Evolutionary conservation across 129 eudicot genomes (phyloP).

Genomic region (Flaveria linearis): DNA sequence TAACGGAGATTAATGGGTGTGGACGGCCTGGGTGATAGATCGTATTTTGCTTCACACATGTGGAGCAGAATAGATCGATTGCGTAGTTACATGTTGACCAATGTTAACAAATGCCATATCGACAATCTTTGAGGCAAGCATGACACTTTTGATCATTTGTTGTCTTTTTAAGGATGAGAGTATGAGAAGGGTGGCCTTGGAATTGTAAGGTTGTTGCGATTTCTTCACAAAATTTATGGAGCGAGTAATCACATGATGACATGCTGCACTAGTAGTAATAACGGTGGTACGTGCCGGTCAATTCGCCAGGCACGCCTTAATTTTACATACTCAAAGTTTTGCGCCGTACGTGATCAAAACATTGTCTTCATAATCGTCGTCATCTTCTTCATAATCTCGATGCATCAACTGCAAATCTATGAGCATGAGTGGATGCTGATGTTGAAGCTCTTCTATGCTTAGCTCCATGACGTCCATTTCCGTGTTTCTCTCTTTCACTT

Average conservation of each 20-base stretch:
- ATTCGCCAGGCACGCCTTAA: neutral
- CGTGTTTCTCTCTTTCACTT: neutral
- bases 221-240: conserved; percentile 1
- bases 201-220: neutral
- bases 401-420: conserved; percentile 11
- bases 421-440: conserved; percentile 15
- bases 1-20: neutral
- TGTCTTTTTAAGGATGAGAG: conserved; percentile 9
- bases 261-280: conserved; percentile 16
- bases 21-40: neutral
- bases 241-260: neutral
- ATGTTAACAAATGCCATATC: neutral
- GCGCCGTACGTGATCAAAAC: neutral
- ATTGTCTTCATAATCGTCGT: neutral
- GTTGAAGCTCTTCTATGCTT: neutral
- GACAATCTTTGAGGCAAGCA: neutral
- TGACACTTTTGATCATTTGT: too few species aligned
- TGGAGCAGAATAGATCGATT: neutral
- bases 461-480: neutral
- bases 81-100: neutral
- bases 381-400: neutral
- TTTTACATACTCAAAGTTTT: neutral
- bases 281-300: conserved; percentile 7
- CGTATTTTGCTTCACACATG: neutral
- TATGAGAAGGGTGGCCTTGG: neutral